These are phyloP conservation scores for Xylariaceae sp. DNA, from an alignment of 2,329 filamentous ascomycete species.

Conservation along the genomic window DNA sequence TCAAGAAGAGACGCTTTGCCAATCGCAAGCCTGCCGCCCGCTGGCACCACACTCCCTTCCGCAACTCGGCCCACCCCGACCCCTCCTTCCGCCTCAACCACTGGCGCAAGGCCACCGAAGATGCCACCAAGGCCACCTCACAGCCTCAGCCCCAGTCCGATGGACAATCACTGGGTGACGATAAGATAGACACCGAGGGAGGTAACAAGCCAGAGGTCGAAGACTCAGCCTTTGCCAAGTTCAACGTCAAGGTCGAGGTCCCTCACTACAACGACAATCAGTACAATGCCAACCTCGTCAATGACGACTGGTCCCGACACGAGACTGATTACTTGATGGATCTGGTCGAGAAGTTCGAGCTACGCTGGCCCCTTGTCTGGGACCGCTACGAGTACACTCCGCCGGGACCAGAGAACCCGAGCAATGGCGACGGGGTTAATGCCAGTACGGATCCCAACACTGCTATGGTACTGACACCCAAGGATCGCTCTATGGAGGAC, in stretches of 20 bases:
- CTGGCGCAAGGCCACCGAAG: constrained; percentile 67
- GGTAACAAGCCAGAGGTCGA: constrained; percentile 40
- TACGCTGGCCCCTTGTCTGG: constrained; percentile 87
- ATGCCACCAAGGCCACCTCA: constrained; percentile 26
- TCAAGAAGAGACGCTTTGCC: constrained; percentile 55
- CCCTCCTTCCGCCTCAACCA: constrained; percentile 66
- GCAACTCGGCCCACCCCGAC: constrained; percentile 72
- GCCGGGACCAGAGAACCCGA: constrained; percentile 34
- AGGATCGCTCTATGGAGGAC: constrained; percentile 74
- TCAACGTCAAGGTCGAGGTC: constrained; percentile 74
- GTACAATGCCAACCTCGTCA: constrained; percentile 72
- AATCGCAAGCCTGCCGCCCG: constrained; percentile 52
- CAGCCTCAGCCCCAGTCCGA: constrained; percentile 17
- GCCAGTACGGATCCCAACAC: constrained; percentile 44
- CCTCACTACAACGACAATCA: constrained; percentile 84
- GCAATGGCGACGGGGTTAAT: constrained; percentile 38
- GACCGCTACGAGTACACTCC: constrained; percentile 81
- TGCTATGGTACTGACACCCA: constrained; percentile 51
- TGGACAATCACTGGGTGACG: constrained; percentile 25
- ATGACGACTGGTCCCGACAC: constrained; percentile 78
- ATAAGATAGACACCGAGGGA: constrained; percentile 34
- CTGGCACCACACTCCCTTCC: constrained; percentile 70
- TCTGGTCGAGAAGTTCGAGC: constrained; percentile 71
- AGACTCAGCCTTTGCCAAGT: constrained; percentile 74
- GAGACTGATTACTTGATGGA: constrained; percentile 90